phyloP scores from a whole-genome alignment of 352 stramenopile species.

The Phytophthora sp. region DNA sequence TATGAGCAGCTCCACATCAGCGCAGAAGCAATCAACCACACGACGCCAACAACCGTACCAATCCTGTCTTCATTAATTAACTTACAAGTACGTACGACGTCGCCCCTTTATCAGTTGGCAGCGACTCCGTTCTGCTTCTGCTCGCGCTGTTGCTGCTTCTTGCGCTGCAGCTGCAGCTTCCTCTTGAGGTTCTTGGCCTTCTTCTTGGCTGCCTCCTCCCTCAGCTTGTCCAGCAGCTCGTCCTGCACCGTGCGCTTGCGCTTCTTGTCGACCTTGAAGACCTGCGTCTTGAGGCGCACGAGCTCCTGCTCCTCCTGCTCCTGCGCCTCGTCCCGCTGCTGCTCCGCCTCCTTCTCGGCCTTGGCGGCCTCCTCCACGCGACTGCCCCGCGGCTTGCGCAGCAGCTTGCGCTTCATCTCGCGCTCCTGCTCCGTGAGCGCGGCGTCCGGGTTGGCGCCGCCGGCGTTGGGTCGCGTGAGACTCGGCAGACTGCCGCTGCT shows the following conservation, averaged over 20 bases:
- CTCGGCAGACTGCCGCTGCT: conserved; percentile 22
- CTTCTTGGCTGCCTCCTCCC: conserved; percentile 65
- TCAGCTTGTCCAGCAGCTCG: conserved; percentile 68
- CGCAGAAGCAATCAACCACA: neutral
- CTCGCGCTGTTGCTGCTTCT: conserved; percentile 64
- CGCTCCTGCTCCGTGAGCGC: conserved; percentile 65
- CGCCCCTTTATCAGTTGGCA: conserved; percentile 4
- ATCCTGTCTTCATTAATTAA: conserved; percentile 12
- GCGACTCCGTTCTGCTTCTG: conserved; percentile 14
- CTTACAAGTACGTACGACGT: conserved; percentile 9
- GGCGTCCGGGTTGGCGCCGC: conserved; percentile 1
- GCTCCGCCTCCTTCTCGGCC: conserved; percentile 33
- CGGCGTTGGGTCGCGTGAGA: conserved; percentile 33
- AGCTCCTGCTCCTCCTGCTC: conserved; percentile 73
- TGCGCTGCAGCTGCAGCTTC: conserved; percentile 77
- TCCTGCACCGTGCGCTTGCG: conserved; percentile 74
- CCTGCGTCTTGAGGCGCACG: conserved; percentile 43
- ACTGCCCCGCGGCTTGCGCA: conserved; percentile 58
- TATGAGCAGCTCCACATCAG: too few species aligned
- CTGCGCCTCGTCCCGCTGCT: conserved; percentile 38
- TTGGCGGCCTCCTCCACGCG: conserved; percentile 39
- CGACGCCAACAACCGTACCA: neutral
- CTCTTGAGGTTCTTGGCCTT: conserved; percentile 80
- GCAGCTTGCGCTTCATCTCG: conserved; percentile 75
- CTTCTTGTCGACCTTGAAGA: conserved; percentile 45